Evolutionary conservation across 1,284 basidiomycete genomes (phyloP), one percentile per base, ranked within the genome.

Genomic region (Rhodotorula sp.): DNA sequence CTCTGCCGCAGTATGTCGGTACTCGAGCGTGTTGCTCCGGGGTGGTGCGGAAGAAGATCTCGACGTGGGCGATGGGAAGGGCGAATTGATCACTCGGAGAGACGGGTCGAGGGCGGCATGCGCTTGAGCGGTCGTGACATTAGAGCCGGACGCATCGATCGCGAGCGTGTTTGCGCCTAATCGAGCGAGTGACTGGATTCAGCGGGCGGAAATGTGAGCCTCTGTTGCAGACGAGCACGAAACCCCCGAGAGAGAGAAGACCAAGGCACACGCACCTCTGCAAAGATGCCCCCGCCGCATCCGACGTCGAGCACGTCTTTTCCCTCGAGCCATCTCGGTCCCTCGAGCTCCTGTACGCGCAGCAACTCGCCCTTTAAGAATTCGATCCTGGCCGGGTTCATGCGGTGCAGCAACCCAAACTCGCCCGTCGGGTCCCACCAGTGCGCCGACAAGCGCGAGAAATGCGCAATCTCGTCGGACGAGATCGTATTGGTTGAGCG

Each of bases 371-470:
- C 71, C 18, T 69, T 54, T 49, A 99, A 85, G 80, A 94, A 98
- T 68, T 88, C 87, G 77, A 95, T 87, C 49, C 97, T 85, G 18
- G 90, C 86, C 1, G 93, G 93, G 82, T 99, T 99, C 95, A 99
- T 98, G 78, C 88, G 87, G 81, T 99, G 97, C 48, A 99, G 83
- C 52, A 95, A 84, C 3, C 85, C 86, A 79, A 97, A 97, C 81
- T 98, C 95, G 76, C 95, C 95, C 45, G 85, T 85, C 79, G 97
- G 92, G 81, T 97, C 89, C 97, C 97, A 99, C 97, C 97, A 99
- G 79, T 91, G 86, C 34, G 91, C 89, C 0, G 93, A 93, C 2
- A 99, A 87, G 49, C 87, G 86, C 6, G 94, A 94, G 81, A 99
- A 99, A 81, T 95, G 93, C 0, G 90, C 89, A 64, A 99, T 91